phyloP scores from a whole-genome alignment of 1,139 yeast species.

The Suhomyces ambrosiae region DNA sequence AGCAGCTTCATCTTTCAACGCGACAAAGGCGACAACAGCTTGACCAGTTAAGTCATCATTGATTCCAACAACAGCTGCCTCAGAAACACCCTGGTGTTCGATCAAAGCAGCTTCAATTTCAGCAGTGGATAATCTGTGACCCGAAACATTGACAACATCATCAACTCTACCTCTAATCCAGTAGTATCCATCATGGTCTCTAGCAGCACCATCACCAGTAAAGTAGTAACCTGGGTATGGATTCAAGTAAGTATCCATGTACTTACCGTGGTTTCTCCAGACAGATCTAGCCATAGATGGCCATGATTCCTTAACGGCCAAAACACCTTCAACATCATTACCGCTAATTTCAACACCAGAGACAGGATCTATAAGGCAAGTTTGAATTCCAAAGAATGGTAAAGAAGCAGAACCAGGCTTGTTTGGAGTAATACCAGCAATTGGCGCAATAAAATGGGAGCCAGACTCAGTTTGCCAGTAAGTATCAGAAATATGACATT shows the following conservation, averaged over 20 bases:
- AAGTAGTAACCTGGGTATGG: conserved; percentile 97
- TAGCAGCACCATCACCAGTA: conserved; percentile 98
- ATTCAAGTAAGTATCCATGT: conserved; percentile 88
- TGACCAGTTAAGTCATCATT: conserved; percentile 96
- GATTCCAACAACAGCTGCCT: conserved; percentile 94
- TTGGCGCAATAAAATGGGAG: conserved; percentile 91
- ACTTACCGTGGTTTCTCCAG: conserved; percentile 87
- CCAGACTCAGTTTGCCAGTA: conserved; percentile 99
- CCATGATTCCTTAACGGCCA: conserved; percentile 89
- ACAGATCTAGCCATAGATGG: conserved; percentile 98
- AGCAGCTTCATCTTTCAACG: conserved; percentile 64
- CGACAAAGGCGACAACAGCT: conserved; percentile 92
- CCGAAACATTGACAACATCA: conserved; percentile 96
- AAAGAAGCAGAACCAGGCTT: conserved; percentile 97
- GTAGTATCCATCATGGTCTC: conserved; percentile 95
- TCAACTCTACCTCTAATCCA: conserved; percentile 99
- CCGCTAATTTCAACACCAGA: conserved; percentile 80
- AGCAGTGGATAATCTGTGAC: conserved; percentile 95
- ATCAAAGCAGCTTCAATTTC: conserved; percentile 93
- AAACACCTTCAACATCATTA: conserved; percentile 94
- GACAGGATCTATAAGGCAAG: conserved; percentile 90
- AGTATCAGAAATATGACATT: conserved; percentile 89
- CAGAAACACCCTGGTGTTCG: conserved; percentile 80
- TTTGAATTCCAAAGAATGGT: conserved; percentile 93
- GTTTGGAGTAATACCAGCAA: conserved; percentile 92